Percentiles rank a stretch among this genome's conserved stretches.
Evolutionary conservation across 2,329 filamentous ascomycete genomes (phyloP).

Genomic region (Exophiala sp.): DNA sequence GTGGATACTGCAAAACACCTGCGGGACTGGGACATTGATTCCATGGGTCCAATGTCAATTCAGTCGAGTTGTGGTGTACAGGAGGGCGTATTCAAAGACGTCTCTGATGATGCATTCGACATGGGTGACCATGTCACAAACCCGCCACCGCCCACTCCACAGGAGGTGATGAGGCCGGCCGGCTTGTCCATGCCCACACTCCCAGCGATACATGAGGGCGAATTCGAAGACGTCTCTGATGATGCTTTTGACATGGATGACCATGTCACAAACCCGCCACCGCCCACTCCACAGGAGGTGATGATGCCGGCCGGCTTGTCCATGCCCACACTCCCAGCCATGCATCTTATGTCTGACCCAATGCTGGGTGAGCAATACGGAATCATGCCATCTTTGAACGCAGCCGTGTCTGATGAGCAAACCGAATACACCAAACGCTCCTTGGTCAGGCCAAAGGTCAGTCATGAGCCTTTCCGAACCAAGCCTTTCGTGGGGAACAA

Average conservation of each 20-base stretch:
- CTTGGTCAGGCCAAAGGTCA: conserved; percentile 14
- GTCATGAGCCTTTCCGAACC: too few species aligned
- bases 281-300: conserved; percentile 11
- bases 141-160: conserved; percentile 17
- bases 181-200: conserved; percentile 20
- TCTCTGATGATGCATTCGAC: conserved; percentile 1
- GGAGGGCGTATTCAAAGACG: too few species aligned
- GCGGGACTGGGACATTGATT: too few species aligned
- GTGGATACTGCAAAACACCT: too few species aligned
- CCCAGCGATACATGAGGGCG: conserved; percentile 1
- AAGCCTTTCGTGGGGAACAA: conserved; percentile 15
- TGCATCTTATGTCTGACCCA: conserved; percentile 14
- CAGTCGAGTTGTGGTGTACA: too few species aligned
- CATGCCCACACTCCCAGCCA: conserved; percentile 17
- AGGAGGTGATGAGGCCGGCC: conserved; percentile 2
- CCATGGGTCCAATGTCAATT: too few species aligned
- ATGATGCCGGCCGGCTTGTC: conserved; percentile 10
- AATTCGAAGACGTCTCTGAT: background rate
- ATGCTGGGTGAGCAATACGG: conserved; percentile 17
- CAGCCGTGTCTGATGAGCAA: conserved; percentile 15
- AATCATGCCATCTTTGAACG: conserved; percentile 7
- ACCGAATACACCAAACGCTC: conserved; percentile 13
- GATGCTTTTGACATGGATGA: background rate
- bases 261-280: conserved; percentile 7
- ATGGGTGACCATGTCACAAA: background rate